Conservation (phyloP, 139 green algal species). For the Chlamydomonas sphaeroides region DNA sequence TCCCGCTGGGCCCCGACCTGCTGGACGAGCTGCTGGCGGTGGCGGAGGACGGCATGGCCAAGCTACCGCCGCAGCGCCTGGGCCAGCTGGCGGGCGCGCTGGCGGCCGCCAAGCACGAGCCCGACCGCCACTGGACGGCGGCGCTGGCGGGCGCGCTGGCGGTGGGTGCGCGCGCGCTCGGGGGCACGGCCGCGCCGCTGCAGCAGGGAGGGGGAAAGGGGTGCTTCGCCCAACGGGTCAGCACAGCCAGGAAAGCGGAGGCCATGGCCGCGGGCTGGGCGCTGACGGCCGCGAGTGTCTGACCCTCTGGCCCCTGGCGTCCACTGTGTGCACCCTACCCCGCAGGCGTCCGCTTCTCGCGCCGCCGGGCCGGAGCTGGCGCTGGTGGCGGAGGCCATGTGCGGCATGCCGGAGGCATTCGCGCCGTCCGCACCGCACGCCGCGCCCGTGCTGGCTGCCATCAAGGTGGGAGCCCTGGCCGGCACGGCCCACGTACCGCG, state of each 20-base stretch:
- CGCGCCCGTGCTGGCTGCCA: not conserved
- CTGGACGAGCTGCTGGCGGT: slow-evolving; percentile 33
- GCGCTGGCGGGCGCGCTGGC: not conserved
- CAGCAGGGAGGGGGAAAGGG: not conserved
- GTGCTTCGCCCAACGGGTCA: not conserved
- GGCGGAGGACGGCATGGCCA: slow-evolving; percentile 5
- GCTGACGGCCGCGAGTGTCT: not conserved
- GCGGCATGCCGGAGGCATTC: slow-evolving; percentile 2
- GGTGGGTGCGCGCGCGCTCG: not conserved
- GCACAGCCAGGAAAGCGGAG: not conserved
- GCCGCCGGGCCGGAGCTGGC: not conserved
- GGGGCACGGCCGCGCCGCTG: not conserved
- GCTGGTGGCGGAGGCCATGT: slow-evolving; percentile 8
- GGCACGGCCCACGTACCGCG: not conserved
- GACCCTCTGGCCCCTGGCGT: not conserved
- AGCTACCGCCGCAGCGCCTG: not conserved
- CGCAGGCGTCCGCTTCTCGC: not conserved
- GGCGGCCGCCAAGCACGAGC: slow-evolving; percentile 1
- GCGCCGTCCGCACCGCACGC: not conserved
- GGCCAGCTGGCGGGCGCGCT: slow-evolving; percentile 20
- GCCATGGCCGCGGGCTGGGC: not conserved
- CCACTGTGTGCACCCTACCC: not conserved
- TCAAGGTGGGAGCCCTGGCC: not conserved
- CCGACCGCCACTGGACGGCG: slow-evolving; percentile 7
- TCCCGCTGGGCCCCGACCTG: not conserved